phyloP scores from a whole-genome alignment of 306 rosid species.

The Trichosanthes cucumerina region DNA sequence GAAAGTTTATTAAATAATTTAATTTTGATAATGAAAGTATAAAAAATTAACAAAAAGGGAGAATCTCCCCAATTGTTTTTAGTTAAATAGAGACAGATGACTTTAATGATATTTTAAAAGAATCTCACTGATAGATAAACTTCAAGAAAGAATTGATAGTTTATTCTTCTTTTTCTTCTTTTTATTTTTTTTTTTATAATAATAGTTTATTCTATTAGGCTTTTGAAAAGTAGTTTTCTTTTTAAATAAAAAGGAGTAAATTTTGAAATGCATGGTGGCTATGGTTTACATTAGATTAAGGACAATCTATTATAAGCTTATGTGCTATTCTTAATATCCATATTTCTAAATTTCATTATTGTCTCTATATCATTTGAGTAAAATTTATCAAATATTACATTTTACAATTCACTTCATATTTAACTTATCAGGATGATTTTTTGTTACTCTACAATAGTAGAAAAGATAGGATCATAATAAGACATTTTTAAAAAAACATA shows the following conservation, averaged over 20 bases:
- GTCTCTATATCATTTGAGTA: neutral
- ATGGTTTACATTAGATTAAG: neutral
- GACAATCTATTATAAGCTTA: neutral
- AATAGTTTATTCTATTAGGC: neutral
- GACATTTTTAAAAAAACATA: too few relatives aligned
- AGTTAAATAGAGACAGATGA: neutral
- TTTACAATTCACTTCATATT: too few relatives aligned
- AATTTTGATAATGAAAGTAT: neutral
- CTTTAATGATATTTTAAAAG: conserved; percentile 1
- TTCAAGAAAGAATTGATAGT: neutral
- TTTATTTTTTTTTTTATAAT: too few relatives aligned
- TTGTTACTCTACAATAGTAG: too few relatives aligned
- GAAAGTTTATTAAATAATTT: neutral
- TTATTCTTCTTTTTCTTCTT: too few relatives aligned
- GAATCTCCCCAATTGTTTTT: neutral
- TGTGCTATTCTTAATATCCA: neutral
- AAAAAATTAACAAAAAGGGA: neutral
- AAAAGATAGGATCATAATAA: too few relatives aligned
- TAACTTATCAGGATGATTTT: too few relatives aligned
- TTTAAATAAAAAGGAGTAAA: neutral
- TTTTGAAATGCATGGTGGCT: neutral
- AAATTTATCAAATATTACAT: neutral
- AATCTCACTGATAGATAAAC: conserved; percentile 1
- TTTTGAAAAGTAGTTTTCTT: neutral
- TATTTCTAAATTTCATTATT: neutral